A percentile compares a stretch with the other conserved stretches of the same genome.
Evolutionary conservation across 2,329 filamentous ascomycete species (phyloP).

Genomic region (Paramyrothecium sp.): DNA sequence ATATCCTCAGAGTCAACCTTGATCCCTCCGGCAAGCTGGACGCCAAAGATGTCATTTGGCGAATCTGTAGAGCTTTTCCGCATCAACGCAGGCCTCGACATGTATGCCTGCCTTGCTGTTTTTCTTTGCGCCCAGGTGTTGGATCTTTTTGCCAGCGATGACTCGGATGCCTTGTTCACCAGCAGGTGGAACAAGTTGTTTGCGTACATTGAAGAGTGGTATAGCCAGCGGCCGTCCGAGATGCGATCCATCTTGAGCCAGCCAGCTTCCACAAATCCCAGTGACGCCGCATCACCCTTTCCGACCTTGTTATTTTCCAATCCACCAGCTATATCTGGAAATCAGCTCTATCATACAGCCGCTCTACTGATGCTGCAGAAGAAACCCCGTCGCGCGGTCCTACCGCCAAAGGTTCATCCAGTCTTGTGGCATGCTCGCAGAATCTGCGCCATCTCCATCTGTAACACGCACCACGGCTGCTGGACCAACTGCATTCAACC

Average conservation of each 20-base stretch:
- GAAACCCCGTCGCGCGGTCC: constrained; percentile 24
- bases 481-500: constrained; percentile 54
- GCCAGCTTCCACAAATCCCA: constrained; percentile 13
- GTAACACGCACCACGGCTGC: constrained; percentile 52
- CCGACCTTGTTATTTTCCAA: constrained; percentile 35
- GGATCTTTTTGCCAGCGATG: constrained; percentile 28
- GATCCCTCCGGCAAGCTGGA: constrained; percentile 46
- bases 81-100: constrained; percentile 33
- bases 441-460: constrained; percentile 51
- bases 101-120: constrained; percentile 50
- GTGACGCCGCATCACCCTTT: constrained; percentile 13
- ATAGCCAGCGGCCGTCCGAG: constrained; percentile 12
- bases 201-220: too few species aligned
- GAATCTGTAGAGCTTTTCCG: constrained; percentile 33
- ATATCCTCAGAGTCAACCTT: constrained; percentile 50
- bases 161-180: constrained; percentile 20
- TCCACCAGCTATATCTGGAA: constrained; percentile 43
- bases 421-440: constrained; percentile 52
- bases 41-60: constrained; percentile 27
- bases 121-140: constrained; percentile 45
- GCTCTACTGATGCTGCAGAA: constrained; percentile 51
- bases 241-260: constrained; percentile 44
- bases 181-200: constrained; percentile 24
- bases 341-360: constrained; percentile 56
- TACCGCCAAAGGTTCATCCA: constrained; percentile 33